Conservation (phyloP, 2,329 filamentous ascomycete genomes). For the Colletotrichum tropicale region DNA sequence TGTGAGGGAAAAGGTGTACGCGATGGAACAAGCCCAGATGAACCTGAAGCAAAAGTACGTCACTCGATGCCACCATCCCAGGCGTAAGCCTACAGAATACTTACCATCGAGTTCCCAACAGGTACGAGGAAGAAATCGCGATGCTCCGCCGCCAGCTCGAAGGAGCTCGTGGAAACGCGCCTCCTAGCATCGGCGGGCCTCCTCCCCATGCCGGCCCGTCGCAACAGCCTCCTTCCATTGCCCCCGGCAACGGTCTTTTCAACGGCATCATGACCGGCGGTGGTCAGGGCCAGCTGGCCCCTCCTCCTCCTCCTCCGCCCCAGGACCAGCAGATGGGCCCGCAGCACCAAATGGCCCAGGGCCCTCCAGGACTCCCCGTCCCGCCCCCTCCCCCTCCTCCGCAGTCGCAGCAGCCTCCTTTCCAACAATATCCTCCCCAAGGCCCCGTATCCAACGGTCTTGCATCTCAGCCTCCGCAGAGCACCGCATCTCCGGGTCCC, state of each 20-base stretch:
- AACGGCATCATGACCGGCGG: conserved; percentile 94
- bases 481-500: conserved; percentile 85
- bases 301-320: conserved; percentile 69
- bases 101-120: conserved; percentile 39
- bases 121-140: conserved; percentile 91
- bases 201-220: conserved; percentile 79
- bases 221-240: conserved; percentile 86
- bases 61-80: background rate
- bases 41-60: conserved; percentile 89
- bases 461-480: conserved; percentile 80
- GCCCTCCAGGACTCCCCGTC: conserved; percentile 69
- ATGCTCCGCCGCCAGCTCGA: conserved; percentile 88
- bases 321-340: conserved; percentile 66
- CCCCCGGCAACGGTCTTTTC: conserved; percentile 91
- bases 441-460: conserved; percentile 70
- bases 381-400: conserved; percentile 62
- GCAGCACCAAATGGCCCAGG: conserved; percentile 69
- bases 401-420: conserved; percentile 72
- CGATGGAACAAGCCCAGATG: conserved; percentile 88
- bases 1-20: conserved; percentile 90
- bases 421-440: conserved; percentile 70
- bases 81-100: background rate
- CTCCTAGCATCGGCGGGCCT: conserved; percentile 67
- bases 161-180: conserved; percentile 68
- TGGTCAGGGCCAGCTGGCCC: conserved; percentile 82